phyloP scores from a whole-genome alignment of 768 basidiomycete genomes.

The Suillus americanus region DNA sequence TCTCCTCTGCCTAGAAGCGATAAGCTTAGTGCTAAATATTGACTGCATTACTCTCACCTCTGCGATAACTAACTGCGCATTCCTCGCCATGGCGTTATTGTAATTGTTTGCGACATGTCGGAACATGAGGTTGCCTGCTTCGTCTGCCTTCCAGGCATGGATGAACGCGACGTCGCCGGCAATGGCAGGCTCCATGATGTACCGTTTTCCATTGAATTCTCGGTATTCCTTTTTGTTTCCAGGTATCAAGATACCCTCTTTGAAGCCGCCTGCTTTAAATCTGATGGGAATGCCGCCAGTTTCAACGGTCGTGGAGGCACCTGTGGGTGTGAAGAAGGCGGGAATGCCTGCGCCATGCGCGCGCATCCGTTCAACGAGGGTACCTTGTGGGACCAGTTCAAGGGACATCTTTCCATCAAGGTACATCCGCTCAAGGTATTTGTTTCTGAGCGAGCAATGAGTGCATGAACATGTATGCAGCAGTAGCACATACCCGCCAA shows the following conservation, averaged over 20 bases:
- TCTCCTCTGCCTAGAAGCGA: slow-evolving; percentile 66
- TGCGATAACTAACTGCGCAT: slow-evolving; percentile 80
- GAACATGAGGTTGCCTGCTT: slow-evolving; percentile 83
- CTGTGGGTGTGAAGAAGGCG: slow-evolving; percentile 84
- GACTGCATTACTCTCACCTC: slow-evolving; percentile 47
- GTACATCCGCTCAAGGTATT: slow-evolving; percentile 75
- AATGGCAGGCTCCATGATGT: slow-evolving; percentile 73
- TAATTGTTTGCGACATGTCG: slow-evolving; percentile 86
- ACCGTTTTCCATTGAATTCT: slow-evolving; percentile 69
- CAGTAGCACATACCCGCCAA: slow-evolving; percentile 58
- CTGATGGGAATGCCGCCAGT: slow-evolving; percentile 69
- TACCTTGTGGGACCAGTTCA: slow-evolving; percentile 86
- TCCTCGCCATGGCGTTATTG: slow-evolving; percentile 77
- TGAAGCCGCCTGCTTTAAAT: slow-evolving; percentile 66
- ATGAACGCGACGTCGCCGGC: slow-evolving; percentile 78
- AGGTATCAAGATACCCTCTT: slow-evolving; percentile 59
- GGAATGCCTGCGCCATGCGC: slow-evolving; percentile 85
- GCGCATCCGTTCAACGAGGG: slow-evolving; percentile 78
- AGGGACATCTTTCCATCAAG: slow-evolving; percentile 73
- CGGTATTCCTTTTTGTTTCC: slow-evolving; percentile 71
- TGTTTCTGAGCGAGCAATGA: slow-evolving; percentile 50
- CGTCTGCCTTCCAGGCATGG: slow-evolving; percentile 85
- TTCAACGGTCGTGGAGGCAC: slow-evolving; percentile 75
- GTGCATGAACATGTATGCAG: neutral
- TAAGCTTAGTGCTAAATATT: neutral